Conservation (phyloP, 306 rosid genomes). For the Crotalaria pallida region DNA sequence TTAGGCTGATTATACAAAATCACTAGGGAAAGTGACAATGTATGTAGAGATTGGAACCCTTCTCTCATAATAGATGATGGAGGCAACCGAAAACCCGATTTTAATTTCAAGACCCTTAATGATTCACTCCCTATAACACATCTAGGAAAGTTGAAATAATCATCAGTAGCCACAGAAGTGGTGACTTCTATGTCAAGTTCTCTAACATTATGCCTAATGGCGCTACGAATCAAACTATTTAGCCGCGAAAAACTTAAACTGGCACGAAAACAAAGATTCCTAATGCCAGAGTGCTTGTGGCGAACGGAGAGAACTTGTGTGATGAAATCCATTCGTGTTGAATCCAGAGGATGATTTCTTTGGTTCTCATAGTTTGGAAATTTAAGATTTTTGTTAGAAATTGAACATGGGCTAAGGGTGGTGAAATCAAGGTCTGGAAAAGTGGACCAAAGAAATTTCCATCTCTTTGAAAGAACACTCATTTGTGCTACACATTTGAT, state of each 20-base stretch:
- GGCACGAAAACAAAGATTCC: conserved; percentile 53
- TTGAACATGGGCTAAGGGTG: conserved; percentile 21
- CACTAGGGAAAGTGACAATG: conserved; percentile 41
- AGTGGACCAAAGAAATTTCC: conserved; percentile 62
- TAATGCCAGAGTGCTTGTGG: conserved; percentile 43
- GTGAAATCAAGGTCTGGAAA: conserved; percentile 81
- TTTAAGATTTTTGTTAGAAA: not conserved
- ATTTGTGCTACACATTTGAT: conserved; percentile 57
- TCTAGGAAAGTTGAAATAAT: conserved; percentile 69
- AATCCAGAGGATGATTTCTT: not conserved
- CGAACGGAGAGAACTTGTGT: conserved; percentile 46
- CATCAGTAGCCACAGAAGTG: conserved; percentile 44
- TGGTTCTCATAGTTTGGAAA: not conserved
- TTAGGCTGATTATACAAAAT: conserved; percentile 42
- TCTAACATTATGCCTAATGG: conserved; percentile 53
- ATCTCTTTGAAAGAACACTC: conserved; percentile 59
- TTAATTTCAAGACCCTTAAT: conserved; percentile 38
- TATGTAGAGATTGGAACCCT: conserved; percentile 49
- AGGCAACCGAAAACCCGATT: conserved; percentile 71
- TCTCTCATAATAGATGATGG: conserved; percentile 50
- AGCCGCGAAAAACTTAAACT: conserved; percentile 54
- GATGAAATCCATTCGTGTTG: conserved; percentile 36
- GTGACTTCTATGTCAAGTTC: conserved; percentile 54
- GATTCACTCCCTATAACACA: conserved; percentile 48
- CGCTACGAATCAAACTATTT: conserved; percentile 52